Conservation (phyloP, 805 yeast species). For the Clavispora fructus region DNA sequence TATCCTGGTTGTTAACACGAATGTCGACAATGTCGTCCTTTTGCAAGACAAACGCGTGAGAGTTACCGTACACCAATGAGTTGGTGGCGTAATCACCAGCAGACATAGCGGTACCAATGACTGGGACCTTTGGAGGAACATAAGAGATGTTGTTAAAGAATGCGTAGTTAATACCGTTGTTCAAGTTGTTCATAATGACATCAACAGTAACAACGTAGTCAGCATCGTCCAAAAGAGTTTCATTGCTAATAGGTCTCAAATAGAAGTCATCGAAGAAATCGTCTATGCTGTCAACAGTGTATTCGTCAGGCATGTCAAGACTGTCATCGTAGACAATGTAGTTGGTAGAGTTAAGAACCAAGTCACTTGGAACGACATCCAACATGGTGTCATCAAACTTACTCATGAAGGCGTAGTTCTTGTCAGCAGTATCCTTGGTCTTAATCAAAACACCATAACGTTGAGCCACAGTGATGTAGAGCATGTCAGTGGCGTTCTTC, state of each 20-base stretch:
- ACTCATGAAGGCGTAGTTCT: conserved; percentile 80
- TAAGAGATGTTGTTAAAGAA: conserved; percentile 87
- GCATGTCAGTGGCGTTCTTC: conserved; percentile 59
- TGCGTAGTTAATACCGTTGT: conserved; percentile 90
- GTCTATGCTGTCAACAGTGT: conserved; percentile 39
- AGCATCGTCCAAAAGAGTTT: conserved; percentile 56
- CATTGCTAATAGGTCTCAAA: conserved; percentile 24
- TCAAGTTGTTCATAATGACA: conserved; percentile 79
- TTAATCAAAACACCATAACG: conserved; percentile 76
- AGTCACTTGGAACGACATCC: conserved; percentile 63
- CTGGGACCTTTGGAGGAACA: conserved; percentile 78
- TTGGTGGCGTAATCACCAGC: conserved; percentile 59
- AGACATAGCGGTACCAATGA: conserved; percentile 70
- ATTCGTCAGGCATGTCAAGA: conserved; percentile 37
- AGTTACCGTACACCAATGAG: conserved; percentile 68
- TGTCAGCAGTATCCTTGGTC: conserved; percentile 58
- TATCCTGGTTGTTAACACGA: conserved; percentile 77
- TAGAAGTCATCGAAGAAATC: conserved; percentile 38
- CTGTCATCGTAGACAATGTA: conserved; percentile 54
- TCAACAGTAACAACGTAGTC: conserved; percentile 66
- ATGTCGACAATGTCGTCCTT: conserved; percentile 69
- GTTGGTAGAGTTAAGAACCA: conserved; percentile 69
- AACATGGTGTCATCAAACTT: conserved; percentile 77
- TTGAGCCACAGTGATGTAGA: conserved; percentile 88
- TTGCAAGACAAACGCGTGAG: conserved; percentile 67